These are phyloP conservation scores for Perkinsus marinus DNA, from an alignment of 169 alveolate species.

Conservation along the genomic window DNA sequence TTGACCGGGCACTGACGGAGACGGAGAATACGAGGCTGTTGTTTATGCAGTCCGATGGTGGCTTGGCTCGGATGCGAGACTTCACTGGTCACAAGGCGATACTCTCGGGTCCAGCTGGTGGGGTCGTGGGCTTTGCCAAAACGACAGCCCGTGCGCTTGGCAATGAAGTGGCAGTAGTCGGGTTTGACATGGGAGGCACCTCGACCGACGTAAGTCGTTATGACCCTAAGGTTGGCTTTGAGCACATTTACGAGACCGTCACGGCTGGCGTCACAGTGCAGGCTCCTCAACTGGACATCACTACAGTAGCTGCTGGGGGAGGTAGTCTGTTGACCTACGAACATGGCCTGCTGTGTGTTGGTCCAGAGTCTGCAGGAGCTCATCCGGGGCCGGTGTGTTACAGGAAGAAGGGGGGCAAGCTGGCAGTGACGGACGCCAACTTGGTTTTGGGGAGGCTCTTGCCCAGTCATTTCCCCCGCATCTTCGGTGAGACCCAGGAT, in stretches of 20 bases:
- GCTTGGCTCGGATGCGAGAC: slow-evolving; percentile 31
- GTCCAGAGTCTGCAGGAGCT: slow-evolving; percentile 58
- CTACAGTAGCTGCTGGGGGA: slow-evolving; percentile 77
- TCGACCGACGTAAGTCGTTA: slow-evolving; percentile 56
- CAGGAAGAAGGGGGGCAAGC: slow-evolving; percentile 37
- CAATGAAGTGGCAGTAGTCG: slow-evolving; percentile 37
- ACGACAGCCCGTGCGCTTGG: slow-evolving; percentile 20
- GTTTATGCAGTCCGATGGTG: slow-evolving; percentile 71
- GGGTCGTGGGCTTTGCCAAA: slow-evolving; percentile 53
- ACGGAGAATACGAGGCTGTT: slow-evolving; percentile 20
- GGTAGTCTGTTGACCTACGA: slow-evolving; percentile 50
- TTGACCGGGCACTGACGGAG: slow-evolving; percentile 24
- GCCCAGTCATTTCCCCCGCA: slow-evolving; percentile 50
- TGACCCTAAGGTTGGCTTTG: slow-evolving; percentile 30
- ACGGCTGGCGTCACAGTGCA: slow-evolving; percentile 45
- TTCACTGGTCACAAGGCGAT: slow-evolving; percentile 54
- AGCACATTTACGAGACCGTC: slow-evolving; percentile 42
- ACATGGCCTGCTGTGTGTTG: slow-evolving; percentile 51
- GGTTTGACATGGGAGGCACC: slow-evolving; percentile 80
- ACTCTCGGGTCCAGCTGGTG: slow-evolving; percentile 73
- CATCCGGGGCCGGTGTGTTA: slow-evolving; percentile 62
- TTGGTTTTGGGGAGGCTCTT: slow-evolving; percentile 44
- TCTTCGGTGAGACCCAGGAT: slow-evolving; percentile 47
- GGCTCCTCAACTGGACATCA: slow-evolving; percentile 55
- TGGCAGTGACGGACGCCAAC: slow-evolving; percentile 62